These are phyloP conservation scores for Fusarium vanettenii DNA, from an alignment of 2,329 filamentous ascomycete species.

Conservation along the genomic window DNA sequence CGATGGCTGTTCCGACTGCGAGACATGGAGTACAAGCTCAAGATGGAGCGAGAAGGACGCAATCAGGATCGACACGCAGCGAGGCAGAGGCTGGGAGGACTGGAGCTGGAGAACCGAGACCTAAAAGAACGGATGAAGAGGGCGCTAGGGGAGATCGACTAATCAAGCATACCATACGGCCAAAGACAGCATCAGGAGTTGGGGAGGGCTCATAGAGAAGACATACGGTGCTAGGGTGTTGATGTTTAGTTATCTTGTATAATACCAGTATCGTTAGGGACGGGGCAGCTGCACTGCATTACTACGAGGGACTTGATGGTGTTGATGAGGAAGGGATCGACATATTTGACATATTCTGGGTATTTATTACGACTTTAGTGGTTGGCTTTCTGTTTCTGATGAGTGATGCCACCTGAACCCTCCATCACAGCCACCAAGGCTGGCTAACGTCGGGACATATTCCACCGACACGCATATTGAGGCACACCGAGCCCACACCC, in stretches of 20 bases:
- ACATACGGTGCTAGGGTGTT: slow-evolving; percentile 40
- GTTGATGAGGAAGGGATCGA: slow-evolving; percentile 20
- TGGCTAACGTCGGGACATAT: slow-evolving; percentile 7
- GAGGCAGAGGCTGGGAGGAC: slow-evolving; percentile 80
- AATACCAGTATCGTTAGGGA: slow-evolving; percentile 35
- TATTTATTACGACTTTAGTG: background rate
- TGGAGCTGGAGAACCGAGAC: slow-evolving; percentile 79
- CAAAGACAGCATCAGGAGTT: slow-evolving; percentile 17
- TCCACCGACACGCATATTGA: background rate
- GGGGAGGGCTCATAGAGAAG: slow-evolving; percentile 22
- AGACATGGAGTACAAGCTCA: slow-evolving; percentile 88
- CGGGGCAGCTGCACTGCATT: slow-evolving; percentile 12
- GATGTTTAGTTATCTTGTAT: slow-evolving; percentile 36
- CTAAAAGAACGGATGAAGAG: slow-evolving; percentile 71
- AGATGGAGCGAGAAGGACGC: slow-evolving; percentile 88
- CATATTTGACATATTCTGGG: slow-evolving; percentile 19
- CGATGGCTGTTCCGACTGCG: slow-evolving; percentile 87
- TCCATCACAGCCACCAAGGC: slow-evolving; percentile 4
- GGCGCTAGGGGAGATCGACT: slow-evolving; percentile 43
- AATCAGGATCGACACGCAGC: slow-evolving; percentile 87
- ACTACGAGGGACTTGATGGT: slow-evolving; percentile 15
- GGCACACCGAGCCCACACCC: background rate
- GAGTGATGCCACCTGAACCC: background rate
- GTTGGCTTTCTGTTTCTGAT: background rate
- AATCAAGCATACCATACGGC: slow-evolving; percentile 3